These are phyloP conservation scores for Lodderomyces pseudojiufengensis DNA, from an alignment of 1,139 yeast genomes.

Conservation along the genomic window DNA sequence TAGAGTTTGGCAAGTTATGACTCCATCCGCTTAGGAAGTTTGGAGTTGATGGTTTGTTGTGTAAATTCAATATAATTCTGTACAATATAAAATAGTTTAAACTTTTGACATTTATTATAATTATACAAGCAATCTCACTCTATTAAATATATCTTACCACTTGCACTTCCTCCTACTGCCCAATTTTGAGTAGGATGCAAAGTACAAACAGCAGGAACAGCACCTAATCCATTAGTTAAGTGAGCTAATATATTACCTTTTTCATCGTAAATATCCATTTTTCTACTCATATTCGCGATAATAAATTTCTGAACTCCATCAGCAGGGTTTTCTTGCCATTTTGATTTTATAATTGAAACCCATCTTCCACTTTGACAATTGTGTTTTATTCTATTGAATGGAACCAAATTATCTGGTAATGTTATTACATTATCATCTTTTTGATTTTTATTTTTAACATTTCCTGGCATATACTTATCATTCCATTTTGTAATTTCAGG, in stretches of 20 bases:
- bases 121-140: no score
- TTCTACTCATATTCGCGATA: slow-evolving; percentile 90
- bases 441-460: slow-evolving; percentile 16
- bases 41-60: background rate
- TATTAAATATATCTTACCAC: slow-evolving; percentile 81
- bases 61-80: no score
- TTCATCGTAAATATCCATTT: slow-evolving; percentile 74
- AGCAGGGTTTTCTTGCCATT: slow-evolving; percentile 70
- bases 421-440: slow-evolving; percentile 16
- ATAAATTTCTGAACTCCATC: slow-evolving; percentile 81
- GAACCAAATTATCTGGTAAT: slow-evolving; percentile 40
- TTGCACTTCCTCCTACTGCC: slow-evolving; percentile 91
- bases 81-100: no score
- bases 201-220: slow-evolving; percentile 85
- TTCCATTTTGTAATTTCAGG: slow-evolving; percentile 28
- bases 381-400: slow-evolving; percentile 65
- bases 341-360: slow-evolving; percentile 87
- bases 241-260: slow-evolving; percentile 78
- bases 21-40: slow-evolving; percentile 54
- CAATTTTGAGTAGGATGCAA: slow-evolving; percentile 86
- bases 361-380: slow-evolving; percentile 96
- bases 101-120: background rate
- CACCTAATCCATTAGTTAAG: slow-evolving; percentile 61
- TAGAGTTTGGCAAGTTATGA: slow-evolving; percentile 99
- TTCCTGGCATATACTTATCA: slow-evolving; percentile 16